These are phyloP conservation scores for Serendipita indica DNA, from an alignment of 768 basidiomycete genomes.

Conservation along the genomic window DNA sequence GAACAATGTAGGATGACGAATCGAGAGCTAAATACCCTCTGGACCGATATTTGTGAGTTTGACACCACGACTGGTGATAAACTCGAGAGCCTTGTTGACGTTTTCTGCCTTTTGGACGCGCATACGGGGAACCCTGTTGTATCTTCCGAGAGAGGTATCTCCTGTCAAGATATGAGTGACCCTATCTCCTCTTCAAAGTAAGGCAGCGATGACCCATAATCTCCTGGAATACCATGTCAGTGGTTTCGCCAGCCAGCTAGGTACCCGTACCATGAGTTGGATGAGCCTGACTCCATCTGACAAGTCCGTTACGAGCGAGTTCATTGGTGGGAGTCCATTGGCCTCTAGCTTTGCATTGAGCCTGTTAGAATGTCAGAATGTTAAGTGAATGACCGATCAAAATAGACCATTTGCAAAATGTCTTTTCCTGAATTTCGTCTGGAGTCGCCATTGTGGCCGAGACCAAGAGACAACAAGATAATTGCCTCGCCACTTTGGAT, in stretches of 20 bases:
- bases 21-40: constrained; percentile 42
- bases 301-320: constrained; percentile 75
- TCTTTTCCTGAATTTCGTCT: constrained; percentile 49
- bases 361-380: constrained; percentile 33
- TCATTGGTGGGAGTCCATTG: constrained; percentile 74
- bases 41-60: constrained; percentile 96
- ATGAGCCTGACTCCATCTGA: constrained; percentile 92
- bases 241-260: constrained; percentile 14
- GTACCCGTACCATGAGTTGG: constrained; percentile 62
- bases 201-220: constrained; percentile 67
- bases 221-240: constrained; percentile 40
- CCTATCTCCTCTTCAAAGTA: neutral
- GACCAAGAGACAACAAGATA: neutral
- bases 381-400: neutral
- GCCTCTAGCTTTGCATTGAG: constrained; percentile 88
- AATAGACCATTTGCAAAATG: constrained; percentile 80
- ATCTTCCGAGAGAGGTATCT: constrained; percentile 84
- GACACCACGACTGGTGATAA: constrained; percentile 85
- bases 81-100: constrained; percentile 90
- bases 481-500: no score
- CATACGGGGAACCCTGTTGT: constrained; percentile 80
- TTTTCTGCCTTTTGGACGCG: constrained; percentile 97
- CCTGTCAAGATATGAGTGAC: constrained; percentile 30
- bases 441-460: constrained; percentile 4
- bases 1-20: neutral